Conservation (phyloP, 805 yeast species). For the Yarrowia deformans region DNA sequence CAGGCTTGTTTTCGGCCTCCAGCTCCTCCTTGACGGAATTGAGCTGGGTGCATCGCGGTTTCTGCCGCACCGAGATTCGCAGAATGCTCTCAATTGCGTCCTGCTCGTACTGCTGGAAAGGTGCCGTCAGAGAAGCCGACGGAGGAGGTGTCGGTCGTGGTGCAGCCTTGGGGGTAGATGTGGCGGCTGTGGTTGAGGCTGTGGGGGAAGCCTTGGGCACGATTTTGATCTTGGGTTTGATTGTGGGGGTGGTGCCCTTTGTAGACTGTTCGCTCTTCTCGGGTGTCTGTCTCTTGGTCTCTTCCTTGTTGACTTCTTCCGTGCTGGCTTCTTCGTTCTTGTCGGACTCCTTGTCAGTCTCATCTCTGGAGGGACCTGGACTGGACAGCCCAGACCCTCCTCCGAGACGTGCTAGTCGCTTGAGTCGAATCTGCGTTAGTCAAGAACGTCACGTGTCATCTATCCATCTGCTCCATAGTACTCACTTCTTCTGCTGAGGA, state of each 20-base stretch:
- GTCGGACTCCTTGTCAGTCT: not conserved
- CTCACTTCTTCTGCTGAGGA: constrained; percentile 39
- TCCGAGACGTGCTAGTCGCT: constrained; percentile 42
- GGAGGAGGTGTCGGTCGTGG: constrained; percentile 1
- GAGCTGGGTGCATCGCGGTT: constrained; percentile 5
- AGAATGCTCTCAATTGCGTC: constrained; percentile 24
- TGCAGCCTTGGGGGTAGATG: not conserved
- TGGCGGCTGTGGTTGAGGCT: not conserved
- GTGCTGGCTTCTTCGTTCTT: not conserved
- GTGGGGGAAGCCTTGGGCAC: constrained; percentile 7
- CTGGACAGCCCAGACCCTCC: not conserved
- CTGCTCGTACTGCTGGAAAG: constrained; percentile 6
- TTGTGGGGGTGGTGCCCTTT: not conserved
- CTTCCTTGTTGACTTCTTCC: not conserved
- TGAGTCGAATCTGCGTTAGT: constrained; percentile 44
- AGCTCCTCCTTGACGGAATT: constrained; percentile 23
- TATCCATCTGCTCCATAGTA: not conserved
- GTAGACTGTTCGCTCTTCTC: too few relatives aligned
- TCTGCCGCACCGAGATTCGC: constrained; percentile 5
- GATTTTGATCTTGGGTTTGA: constrained; percentile 19
- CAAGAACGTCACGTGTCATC: not conserved
- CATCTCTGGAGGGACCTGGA: not conserved
- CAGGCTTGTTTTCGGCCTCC: not conserved
- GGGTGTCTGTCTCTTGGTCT: not conserved
- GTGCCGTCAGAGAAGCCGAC: not conserved